Conservation (phyloP, 139 green algal genomes). For the Chlorella sp. region DNA sequence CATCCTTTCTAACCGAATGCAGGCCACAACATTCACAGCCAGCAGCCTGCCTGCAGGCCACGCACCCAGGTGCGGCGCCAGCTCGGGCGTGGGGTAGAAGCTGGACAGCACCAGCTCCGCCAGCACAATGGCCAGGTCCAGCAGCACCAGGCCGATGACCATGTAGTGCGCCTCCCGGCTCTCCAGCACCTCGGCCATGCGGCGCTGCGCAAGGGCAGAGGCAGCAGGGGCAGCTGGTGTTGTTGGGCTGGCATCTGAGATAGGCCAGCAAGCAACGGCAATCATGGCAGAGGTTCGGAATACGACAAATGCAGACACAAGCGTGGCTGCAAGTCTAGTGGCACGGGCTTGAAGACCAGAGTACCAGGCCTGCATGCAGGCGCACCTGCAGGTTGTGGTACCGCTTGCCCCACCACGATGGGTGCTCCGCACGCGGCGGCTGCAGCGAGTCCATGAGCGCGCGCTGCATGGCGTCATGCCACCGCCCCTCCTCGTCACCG, state of each 20-base stretch:
- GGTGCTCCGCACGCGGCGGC: conserved; percentile 5
- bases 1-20: too few relatives aligned
- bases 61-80: conserved; percentile 24
- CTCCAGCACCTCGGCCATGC: conserved; percentile 26
- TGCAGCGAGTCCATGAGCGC: conserved; percentile 19
- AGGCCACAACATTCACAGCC: too few relatives aligned
- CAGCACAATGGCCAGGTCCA: conserved; percentile 32
- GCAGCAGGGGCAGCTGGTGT: too few relatives aligned
- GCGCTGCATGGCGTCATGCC: conserved; percentile 11
- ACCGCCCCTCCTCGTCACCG: conserved; percentile 10
- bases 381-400: conserved; percentile 13
- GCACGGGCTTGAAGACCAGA: too few relatives aligned
- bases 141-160: conserved; percentile 27
- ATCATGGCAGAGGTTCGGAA: too few relatives aligned
- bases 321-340: too few relatives aligned
- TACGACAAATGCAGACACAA: too few relatives aligned
- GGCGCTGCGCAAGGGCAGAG: neutral
- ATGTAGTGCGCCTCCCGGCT: conserved; percentile 4
- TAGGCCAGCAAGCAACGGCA: too few relatives aligned
- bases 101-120: conserved; percentile 25
- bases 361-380: too few relatives aligned
- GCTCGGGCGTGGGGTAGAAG: conserved; percentile 21
- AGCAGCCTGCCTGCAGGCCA: too few relatives aligned
- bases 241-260: too few relatives aligned
- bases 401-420: conserved; percentile 18